These are phyloP conservation scores for Bremia lactucae DNA, from an alignment of 352 stramenopile species.

Conservation along the genomic window DNA sequence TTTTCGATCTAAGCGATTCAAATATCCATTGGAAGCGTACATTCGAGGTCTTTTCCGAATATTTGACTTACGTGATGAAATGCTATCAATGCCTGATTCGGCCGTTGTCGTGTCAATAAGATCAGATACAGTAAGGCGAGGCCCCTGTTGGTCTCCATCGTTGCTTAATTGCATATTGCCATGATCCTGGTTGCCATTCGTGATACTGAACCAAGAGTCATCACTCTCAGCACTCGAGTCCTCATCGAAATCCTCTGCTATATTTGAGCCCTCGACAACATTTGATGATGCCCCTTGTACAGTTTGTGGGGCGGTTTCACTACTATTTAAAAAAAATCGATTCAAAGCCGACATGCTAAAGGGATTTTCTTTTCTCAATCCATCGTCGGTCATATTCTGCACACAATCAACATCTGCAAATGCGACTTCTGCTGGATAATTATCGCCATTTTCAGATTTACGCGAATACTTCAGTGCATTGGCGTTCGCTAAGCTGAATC, in stretches of 20 bases:
- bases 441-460: slow-evolving; percentile 13
- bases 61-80: slow-evolving; percentile 11
- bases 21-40: slow-evolving; percentile 9
- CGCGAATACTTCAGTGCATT: slow-evolving; percentile 15
- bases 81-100: slow-evolving; percentile 2
- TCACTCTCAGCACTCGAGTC: slow-evolving; percentile 74
- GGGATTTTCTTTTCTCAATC: slow-evolving; percentile 27
- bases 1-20: slow-evolving; percentile 56
- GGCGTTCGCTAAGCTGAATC: slow-evolving; percentile 38
- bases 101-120: slow-evolving; percentile 3
- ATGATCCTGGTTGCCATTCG: slow-evolving; percentile 48
- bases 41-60: slow-evolving; percentile 20
- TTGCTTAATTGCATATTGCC: slow-evolving; percentile 11
- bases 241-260: slow-evolving; percentile 32
- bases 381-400: slow-evolving; percentile 19
- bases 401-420: too few species aligned
- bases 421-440: slow-evolving; percentile 7
- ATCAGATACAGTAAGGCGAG: slow-evolving; percentile 12
- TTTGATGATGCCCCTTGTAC: slow-evolving; percentile 10
- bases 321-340: slow-evolving; percentile 36
- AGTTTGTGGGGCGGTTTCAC: slow-evolving; percentile 8
- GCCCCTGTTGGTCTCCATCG: slow-evolving; percentile 7
- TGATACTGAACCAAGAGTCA: slow-evolving; percentile 85
- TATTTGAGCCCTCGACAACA: slow-evolving; percentile 14
- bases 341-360: slow-evolving; percentile 44